Conservation (phyloP, 2,329 filamentous ascomycete genomes). For the Dactylellina leptospora region DNA sequence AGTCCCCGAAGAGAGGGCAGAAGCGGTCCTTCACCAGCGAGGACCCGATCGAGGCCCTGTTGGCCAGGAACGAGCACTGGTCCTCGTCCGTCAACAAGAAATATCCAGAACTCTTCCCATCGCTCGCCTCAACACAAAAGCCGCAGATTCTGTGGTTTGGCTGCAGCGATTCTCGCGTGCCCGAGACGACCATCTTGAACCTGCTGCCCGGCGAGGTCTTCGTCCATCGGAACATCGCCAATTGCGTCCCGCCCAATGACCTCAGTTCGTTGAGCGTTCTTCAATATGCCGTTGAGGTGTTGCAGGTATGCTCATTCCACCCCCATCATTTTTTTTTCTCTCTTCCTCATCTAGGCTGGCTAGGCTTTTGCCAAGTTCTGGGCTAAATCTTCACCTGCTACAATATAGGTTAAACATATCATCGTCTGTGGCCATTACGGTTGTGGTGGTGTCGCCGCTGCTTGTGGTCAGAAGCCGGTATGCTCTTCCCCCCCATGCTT, state of each 20-base stretch:
- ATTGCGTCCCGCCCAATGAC: slow-evolving; percentile 78
- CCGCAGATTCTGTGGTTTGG: slow-evolving; percentile 78
- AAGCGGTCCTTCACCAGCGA: slow-evolving; percentile 53
- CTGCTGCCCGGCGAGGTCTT: slow-evolving; percentile 85
- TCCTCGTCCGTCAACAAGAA: slow-evolving; percentile 55
- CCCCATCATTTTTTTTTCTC: no score
- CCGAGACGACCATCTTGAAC: slow-evolving; percentile 81
- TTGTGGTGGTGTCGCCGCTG: slow-evolving; percentile 73
- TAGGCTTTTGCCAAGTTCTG: background rate
- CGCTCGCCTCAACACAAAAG: slow-evolving; percentile 56
- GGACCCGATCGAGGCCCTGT: slow-evolving; percentile 54
- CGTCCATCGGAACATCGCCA: slow-evolving; percentile 89
- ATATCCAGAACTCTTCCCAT: slow-evolving; percentile 56
- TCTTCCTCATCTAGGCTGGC: no score
- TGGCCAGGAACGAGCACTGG: slow-evolving; percentile 56
- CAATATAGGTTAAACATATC: slow-evolving; percentile 70
- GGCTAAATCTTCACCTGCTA: background rate
- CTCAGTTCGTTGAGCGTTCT: slow-evolving; percentile 78
- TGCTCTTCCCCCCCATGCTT: background rate
- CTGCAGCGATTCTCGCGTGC: slow-evolving; percentile 84
- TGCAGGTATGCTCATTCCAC: slow-evolving; percentile 72
- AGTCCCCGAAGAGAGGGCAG: slow-evolving; percentile 27
- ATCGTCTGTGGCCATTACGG: slow-evolving; percentile 74
- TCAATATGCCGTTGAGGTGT: slow-evolving; percentile 77
- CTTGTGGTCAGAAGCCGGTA: slow-evolving; percentile 62